Conservation (phyloP, 192 early-diverging fungal genomes). For the Blastocladiella britannica region DNA sequence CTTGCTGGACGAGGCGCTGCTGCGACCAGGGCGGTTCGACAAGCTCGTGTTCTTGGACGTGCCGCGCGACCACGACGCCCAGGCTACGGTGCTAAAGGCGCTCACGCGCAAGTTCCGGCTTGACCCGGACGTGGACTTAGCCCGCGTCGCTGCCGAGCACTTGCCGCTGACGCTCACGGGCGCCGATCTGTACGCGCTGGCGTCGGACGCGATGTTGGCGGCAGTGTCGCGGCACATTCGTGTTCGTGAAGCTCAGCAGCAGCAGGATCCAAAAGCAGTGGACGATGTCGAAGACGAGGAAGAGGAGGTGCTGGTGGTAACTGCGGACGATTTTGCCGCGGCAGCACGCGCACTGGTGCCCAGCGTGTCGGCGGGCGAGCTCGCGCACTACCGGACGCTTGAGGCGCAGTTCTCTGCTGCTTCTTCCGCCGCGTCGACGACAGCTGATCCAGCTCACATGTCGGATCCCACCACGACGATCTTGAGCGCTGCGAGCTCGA, state of each 20-base stretch:
- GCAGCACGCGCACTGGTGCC: slow-evolving; percentile 75
- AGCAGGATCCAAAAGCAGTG: too few species aligned
- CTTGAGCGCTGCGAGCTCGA: too few species aligned
- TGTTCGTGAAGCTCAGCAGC: slow-evolving; percentile 31
- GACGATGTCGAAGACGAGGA: slow-evolving; percentile 9
- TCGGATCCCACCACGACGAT: too few species aligned
- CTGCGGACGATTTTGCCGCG: slow-evolving; percentile 53
- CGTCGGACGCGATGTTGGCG: slow-evolving; percentile 91
- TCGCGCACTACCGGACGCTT: slow-evolving; percentile 63
- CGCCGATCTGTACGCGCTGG: slow-evolving; percentile 95
- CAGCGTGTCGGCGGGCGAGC: slow-evolving; percentile 64
- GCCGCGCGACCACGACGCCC: slow-evolving; percentile 64
- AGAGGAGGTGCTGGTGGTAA: slow-evolving; percentile 63
- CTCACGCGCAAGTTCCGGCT: slow-evolving; percentile 91
- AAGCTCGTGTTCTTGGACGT: slow-evolving; percentile 93
- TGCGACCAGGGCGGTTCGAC: slow-evolving; percentile 93
- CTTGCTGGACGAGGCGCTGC: slow-evolving; percentile 74
- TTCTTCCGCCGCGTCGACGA: too few species aligned
- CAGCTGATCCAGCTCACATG: too few species aligned
- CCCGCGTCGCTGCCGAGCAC: slow-evolving; percentile 47
- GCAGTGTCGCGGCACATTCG: slow-evolving; percentile 79
- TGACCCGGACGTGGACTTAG: slow-evolving; percentile 51
- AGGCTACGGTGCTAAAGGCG: slow-evolving; percentile 74
- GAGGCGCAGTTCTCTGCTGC: slow-evolving; percentile 71
- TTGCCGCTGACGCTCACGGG: slow-evolving; percentile 90